Conservation (phyloP, 2,329 filamentous ascomycete genomes). For the Talaromyces atroroseus region DNA sequence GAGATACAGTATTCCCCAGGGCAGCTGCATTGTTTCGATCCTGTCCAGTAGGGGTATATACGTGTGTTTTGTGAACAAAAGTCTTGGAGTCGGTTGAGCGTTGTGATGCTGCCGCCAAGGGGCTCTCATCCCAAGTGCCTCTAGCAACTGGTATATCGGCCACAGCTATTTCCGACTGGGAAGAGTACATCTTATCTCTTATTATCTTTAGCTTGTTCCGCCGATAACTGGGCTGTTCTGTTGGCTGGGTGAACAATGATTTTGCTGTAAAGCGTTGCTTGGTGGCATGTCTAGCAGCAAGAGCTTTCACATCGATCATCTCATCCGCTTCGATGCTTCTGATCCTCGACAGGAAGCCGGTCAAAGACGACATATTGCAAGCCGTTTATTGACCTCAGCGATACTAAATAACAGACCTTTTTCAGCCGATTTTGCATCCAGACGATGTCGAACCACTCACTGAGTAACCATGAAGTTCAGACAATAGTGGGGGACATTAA, state of each 20-base stretch:
- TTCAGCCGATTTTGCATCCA: no score
- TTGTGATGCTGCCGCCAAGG: not conserved
- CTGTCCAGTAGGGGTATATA: conserved; percentile 2
- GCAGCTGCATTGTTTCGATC: conserved; percentile 19
- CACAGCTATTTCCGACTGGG: not conserved
- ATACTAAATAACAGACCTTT: no score
- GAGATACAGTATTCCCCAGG: conserved; percentile 20
- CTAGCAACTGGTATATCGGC: not conserved
- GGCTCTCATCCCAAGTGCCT: not conserved
- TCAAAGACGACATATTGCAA: not conserved
- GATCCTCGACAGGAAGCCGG: not conserved
- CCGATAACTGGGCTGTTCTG: not conserved
- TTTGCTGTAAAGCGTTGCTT: not conserved
- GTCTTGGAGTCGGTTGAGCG: not conserved
- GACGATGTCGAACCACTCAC: no score
- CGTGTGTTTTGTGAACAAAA: not conserved
- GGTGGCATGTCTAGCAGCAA: not conserved
- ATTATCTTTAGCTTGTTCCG: not conserved
- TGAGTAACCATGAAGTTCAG: no score
- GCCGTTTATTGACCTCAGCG: no score
- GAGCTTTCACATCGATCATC: not conserved
- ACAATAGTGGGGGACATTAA: no score
- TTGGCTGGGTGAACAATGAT: not conserved
- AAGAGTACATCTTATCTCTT: not conserved
- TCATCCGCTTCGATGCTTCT: not conserved